These are phyloP conservation scores for Gossypium australe DNA, from an alignment of 345 rosid species.

Conservation along the genomic window DNA sequence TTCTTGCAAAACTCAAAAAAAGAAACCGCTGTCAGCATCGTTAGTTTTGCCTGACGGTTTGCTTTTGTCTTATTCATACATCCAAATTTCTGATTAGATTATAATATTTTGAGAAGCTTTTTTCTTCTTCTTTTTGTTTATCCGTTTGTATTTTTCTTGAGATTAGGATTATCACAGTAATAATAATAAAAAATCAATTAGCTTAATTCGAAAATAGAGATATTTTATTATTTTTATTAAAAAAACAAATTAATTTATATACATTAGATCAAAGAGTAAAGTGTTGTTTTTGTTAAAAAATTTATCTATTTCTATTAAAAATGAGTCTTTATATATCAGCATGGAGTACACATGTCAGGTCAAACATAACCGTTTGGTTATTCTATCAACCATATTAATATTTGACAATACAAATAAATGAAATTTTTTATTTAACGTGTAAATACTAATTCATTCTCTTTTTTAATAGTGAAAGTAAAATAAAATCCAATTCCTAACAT, in stretches of 20 bases:
- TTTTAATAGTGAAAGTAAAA: too few species aligned
- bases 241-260: too few species aligned
- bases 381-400: rapidly evolving
- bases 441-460: too few species aligned
- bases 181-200: slow-evolving; percentile 3
- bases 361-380: too few species aligned
- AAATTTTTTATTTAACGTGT: too few species aligned
- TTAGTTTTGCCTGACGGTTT: slow-evolving; percentile 11
- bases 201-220: too few species aligned
- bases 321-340: too few species aligned
- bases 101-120: slow-evolving; percentile 14
- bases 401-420: too few species aligned
- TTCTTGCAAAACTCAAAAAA: slow-evolving; percentile 7
- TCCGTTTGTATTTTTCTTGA: slow-evolving; percentile 4
- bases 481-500: rapidly evolving
- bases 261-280: too few species aligned
- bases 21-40: slow-evolving; percentile 17
- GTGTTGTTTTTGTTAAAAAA: rapidly evolving
- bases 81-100: not conserved
- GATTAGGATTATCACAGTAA: slow-evolving; percentile 3
- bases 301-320: too few species aligned
- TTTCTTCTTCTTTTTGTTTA: not conserved
- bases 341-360: too few species aligned
- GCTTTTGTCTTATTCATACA: slow-evolving; percentile 17
- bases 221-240: too few species aligned